Conservation (phyloP, 805 yeast species). For the Saccharomycopsis selenospora region DNA sequence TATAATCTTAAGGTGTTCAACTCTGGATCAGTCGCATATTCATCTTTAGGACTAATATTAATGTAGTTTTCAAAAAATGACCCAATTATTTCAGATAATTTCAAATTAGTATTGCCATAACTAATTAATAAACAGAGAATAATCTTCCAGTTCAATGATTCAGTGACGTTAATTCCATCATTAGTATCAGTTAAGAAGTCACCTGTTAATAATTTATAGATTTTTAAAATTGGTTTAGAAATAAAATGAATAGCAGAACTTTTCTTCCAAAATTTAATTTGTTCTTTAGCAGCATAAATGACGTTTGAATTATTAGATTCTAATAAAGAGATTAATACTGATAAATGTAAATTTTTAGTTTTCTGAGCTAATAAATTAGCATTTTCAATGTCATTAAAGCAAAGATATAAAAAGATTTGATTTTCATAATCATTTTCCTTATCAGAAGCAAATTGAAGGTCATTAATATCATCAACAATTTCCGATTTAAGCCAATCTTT, state of each 20-base stretch:
- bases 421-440: slow-evolving; percentile 38
- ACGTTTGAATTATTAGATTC: slow-evolving; percentile 65
- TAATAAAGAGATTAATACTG: slow-evolving; percentile 58
- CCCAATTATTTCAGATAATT: slow-evolving; percentile 29
- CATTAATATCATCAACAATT: slow-evolving; percentile 32
- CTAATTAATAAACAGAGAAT: slow-evolving; percentile 52
- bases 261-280: slow-evolving; percentile 59
- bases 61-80: slow-evolving; percentile 24
- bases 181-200: slow-evolving; percentile 28
- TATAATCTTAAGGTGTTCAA: slow-evolving; percentile 28
- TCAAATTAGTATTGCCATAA: slow-evolving; percentile 46
- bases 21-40: slow-evolving; percentile 20
- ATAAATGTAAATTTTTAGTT: slow-evolving; percentile 61
- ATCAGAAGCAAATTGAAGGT: not conserved
- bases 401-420: slow-evolving; percentile 40
- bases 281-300: slow-evolving; percentile 47
- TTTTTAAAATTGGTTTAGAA: slow-evolving; percentile 47
- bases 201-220: slow-evolving; percentile 61
- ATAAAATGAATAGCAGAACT: slow-evolving; percentile 36
- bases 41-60: slow-evolving; percentile 6
- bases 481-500: slow-evolving; percentile 50
- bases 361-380: slow-evolving; percentile 59
- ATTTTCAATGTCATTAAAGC: slow-evolving; percentile 47
- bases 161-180: slow-evolving; percentile 32
- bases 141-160: slow-evolving; percentile 58